Conservation (phyloP, 441 rosid genomes). For the Adansonia gregorii region DNA sequence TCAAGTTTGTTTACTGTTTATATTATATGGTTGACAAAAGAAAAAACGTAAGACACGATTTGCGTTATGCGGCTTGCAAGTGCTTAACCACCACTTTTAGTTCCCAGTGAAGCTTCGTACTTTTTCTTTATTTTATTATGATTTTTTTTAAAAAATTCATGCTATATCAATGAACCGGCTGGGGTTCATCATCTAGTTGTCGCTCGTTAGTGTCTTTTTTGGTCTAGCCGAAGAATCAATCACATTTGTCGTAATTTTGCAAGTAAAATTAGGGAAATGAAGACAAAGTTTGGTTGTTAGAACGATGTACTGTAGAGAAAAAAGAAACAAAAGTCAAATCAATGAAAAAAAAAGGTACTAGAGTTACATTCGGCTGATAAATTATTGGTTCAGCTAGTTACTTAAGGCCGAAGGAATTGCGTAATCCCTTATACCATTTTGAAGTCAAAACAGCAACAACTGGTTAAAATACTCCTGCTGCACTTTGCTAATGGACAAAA, state of each 20-base stretch:
- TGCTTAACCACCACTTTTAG: not conserved
- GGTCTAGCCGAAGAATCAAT: not conserved
- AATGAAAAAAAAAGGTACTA: not conserved
- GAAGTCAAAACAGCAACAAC: too few species aligned
- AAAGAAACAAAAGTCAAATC: not conserved
- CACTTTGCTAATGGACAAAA: not conserved
- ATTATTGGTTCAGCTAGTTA: not conserved
- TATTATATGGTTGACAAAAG: too few species aligned
- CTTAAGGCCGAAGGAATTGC: not conserved
- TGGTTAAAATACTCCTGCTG: not conserved
- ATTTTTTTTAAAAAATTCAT: not conserved
- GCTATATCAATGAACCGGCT: not conserved
- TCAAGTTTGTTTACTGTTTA: too few species aligned
- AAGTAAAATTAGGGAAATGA: not conserved
- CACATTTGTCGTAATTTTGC: not conserved
- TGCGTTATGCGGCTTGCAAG: not conserved
- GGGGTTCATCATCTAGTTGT: not conserved
- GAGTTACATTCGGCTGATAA: conserved; percentile 9
- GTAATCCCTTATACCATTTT: not conserved
- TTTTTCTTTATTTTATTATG: too few species aligned
- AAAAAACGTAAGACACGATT: too few species aligned
- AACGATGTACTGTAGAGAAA: not conserved
- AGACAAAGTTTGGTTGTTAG: not conserved
- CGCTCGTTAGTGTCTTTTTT: not conserved
- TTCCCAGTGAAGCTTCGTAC: too few species aligned